Evolutionary conservation across 352 stramenopile species (phyloP).

Genomic region (Phytophthora multivora): DNA sequence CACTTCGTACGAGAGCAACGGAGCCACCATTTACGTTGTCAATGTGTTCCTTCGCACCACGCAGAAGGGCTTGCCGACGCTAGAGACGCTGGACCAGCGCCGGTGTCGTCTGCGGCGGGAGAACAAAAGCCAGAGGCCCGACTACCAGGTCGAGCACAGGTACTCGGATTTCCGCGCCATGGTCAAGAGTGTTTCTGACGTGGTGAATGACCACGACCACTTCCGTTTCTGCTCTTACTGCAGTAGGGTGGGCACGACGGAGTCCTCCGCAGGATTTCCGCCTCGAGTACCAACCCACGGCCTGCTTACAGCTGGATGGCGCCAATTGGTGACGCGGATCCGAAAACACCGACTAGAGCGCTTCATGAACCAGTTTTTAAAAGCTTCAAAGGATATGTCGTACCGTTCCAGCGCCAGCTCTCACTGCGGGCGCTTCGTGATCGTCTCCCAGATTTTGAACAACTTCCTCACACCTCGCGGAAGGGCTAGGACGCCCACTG

Average conservation of each 20-base stretch:
- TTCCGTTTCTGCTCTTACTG: constrained; percentile 64
- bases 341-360: constrained; percentile 36
- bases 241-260: constrained; percentile 43
- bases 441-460: constrained; percentile 49
- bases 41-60: constrained; percentile 48
- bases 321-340: constrained; percentile 23
- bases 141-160: constrained; percentile 60
- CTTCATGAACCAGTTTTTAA: constrained; percentile 53
- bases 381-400: constrained; percentile 48
- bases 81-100: constrained; percentile 29
- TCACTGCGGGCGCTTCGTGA: constrained; percentile 49
- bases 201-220: constrained; percentile 45
- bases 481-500: not conserved
- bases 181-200: constrained; percentile 37
- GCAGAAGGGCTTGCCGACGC: constrained; percentile 55
- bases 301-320: constrained; percentile 10
- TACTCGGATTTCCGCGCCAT: constrained; percentile 63
- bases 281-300: constrained; percentile 37
- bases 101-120: constrained; percentile 28
- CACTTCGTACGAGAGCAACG: constrained; percentile 38
- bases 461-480: constrained; percentile 50
- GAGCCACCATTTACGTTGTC: constrained; percentile 56
- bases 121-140: constrained; percentile 19
- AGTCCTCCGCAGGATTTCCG: constrained; percentile 49
- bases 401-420: constrained; percentile 35